Evolutionary conservation across 495 filamentous ascomycete species (phyloP).

Genomic region (Penicillium manginii): DNA sequence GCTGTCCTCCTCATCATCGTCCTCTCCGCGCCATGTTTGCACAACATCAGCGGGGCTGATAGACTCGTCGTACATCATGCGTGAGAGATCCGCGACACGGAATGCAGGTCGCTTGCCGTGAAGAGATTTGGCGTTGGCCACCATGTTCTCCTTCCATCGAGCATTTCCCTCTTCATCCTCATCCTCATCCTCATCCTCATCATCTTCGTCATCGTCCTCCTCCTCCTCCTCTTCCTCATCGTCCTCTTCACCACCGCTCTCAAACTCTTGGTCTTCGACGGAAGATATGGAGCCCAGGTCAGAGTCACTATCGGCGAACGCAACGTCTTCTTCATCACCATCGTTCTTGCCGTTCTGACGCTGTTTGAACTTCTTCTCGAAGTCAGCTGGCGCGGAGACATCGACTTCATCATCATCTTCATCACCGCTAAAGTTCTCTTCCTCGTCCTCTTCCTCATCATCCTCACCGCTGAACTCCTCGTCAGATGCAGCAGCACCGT

Average conservation of each 20-base stretch:
- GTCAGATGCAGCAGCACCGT: slow-evolving; percentile 59
- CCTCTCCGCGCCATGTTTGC: slow-evolving; percentile 74
- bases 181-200: slow-evolving; percentile 49
- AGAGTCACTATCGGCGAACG: slow-evolving; percentile 95
- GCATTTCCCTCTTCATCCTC: slow-evolving; percentile 67
- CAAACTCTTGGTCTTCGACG: slow-evolving; percentile 62
- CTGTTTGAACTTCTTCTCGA: slow-evolving; percentile 45
- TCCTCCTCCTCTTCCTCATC: slow-evolving; percentile 64
- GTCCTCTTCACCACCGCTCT: slow-evolving; percentile 62
- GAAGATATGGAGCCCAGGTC: slow-evolving; percentile 90
- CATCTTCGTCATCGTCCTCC: slow-evolving; percentile 51
- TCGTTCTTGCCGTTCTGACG: slow-evolving; percentile 45
- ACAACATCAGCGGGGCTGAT: slow-evolving; percentile 76
- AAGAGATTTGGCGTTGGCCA: slow-evolving; percentile 70
- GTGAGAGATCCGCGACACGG: slow-evolving; percentile 77
- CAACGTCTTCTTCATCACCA: slow-evolving; percentile 64
- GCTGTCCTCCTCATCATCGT: slow-evolving; percentile 31
- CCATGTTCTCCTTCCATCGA: slow-evolving; percentile 86
- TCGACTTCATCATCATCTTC: slow-evolving; percentile 48
- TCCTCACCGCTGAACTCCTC: slow-evolving; percentile 56
- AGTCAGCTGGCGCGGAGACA: slow-evolving; percentile 46
- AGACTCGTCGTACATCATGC: slow-evolving; percentile 85
- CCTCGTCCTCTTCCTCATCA: slow-evolving; percentile 41
- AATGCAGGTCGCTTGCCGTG: slow-evolving; percentile 70
- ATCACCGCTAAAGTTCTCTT: slow-evolving; percentile 31